Evolutionary conservation across 176 grass and related monocot species (phyloP).

Genomic region (Oryza nivara): DNA sequence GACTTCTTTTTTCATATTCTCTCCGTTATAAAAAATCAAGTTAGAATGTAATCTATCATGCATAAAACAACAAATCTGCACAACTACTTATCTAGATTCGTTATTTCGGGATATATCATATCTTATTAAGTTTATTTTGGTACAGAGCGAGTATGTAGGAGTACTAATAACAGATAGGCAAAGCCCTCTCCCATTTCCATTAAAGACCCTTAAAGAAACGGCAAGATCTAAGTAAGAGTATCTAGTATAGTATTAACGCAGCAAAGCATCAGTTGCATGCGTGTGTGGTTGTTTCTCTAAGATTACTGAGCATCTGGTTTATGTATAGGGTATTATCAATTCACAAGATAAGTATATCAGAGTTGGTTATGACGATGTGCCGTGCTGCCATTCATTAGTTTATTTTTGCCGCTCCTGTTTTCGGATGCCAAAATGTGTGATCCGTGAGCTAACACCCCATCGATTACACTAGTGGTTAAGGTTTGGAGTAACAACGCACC

Average conservation of each 20-base stretch:
- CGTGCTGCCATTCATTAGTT: neutral
- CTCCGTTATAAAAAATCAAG: too few species aligned
- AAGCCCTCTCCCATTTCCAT: too few species aligned
- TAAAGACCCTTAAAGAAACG: too few species aligned
- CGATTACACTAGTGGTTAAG: neutral
- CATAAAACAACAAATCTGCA: too few species aligned
- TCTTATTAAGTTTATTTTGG: too few species aligned
- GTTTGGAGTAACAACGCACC: neutral
- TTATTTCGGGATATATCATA: too few species aligned
- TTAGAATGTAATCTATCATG: too few species aligned
- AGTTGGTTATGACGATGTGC: neutral
- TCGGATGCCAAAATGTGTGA: constrained; percentile 5
- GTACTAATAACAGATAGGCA: too few species aligned
- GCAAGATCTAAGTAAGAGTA: neutral
- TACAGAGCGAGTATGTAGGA: too few species aligned
- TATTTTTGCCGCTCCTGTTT: neutral
- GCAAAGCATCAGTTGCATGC: neutral
- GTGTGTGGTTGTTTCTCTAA: neutral
- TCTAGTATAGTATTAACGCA: neutral
- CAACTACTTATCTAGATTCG: too few species aligned
- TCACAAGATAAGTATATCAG: neutral
- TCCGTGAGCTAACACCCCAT: constrained; percentile 1
- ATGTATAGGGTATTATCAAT: neutral
- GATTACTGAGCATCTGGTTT: neutral
- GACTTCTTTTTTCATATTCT: too few species aligned